Conservation (phyloP, 2,329 filamentous ascomycete species). For the Alternaria panax region DNA sequence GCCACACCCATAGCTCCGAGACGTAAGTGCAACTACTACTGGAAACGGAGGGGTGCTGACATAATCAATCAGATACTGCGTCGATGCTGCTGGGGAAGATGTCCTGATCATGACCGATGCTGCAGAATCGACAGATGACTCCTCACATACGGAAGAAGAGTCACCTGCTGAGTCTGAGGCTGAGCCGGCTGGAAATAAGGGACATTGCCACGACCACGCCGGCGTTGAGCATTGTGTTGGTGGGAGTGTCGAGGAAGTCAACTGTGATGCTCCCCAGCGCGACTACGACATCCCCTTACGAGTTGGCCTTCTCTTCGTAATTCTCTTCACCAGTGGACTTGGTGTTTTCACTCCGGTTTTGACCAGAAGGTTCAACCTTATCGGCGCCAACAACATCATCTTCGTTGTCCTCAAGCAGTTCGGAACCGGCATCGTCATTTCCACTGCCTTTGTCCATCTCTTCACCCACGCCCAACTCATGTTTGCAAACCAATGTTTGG, state of each 20-base stretch:
- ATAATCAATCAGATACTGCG: constrained; percentile 61
- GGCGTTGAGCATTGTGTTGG: constrained; percentile 74
- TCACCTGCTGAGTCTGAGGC: constrained; percentile 14
- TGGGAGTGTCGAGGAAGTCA: constrained; percentile 50
- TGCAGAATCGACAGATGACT: constrained; percentile 24
- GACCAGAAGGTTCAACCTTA: constrained; percentile 64
- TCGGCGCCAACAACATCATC: constrained; percentile 56
- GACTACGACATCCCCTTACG: constrained; percentile 73
- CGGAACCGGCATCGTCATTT: constrained; percentile 75
- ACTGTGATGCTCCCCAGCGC: constrained; percentile 60
- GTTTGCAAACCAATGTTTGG: constrained; percentile 75
- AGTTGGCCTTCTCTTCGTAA: constrained; percentile 75
- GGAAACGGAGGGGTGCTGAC: constrained; percentile 5
- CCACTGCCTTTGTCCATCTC: constrained; percentile 75
- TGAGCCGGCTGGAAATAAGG: constrained; percentile 27
- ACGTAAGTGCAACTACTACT: constrained; percentile 56
- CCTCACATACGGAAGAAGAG: constrained; percentile 26
- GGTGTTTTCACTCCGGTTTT: constrained; percentile 75
- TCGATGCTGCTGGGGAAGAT: constrained; percentile 67
- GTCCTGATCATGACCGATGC: constrained; percentile 61
- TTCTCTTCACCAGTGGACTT: constrained; percentile 71
- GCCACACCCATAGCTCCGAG: constrained; percentile 67
- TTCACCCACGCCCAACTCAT: constrained; percentile 76
- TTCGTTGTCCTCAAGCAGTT: constrained; percentile 75
- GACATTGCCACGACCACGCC: constrained; percentile 73